Percentiles rank a stretch among this genome's conserved stretches.
phyloP scores from a whole-genome alignment of 306 rosid species.

The Cucumis melo region DNA sequence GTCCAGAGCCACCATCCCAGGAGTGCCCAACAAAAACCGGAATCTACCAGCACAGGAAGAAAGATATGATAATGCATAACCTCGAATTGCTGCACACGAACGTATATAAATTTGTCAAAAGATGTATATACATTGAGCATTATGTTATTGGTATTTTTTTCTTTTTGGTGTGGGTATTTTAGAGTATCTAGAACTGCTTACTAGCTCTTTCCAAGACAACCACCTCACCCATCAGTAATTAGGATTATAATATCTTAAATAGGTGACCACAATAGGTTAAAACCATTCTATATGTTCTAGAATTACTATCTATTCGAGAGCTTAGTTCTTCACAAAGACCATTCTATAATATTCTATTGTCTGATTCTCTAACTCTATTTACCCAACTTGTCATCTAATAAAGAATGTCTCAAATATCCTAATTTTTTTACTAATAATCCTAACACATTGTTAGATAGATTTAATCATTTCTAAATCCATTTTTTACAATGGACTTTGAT shows the following conservation, averaged over 20 bases:
- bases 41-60: slow-evolving; percentile 91
- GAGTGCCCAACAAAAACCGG: slow-evolving; percentile 81
- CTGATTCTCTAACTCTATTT: not conserved
- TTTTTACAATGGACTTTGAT: not conserved
- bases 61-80: slow-evolving; percentile 87
- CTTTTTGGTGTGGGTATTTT: not conserved
- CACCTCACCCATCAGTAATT: not conserved
- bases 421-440: not conserved
- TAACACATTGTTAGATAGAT: not conserved
- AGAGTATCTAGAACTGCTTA: not conserved
- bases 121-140: not conserved
- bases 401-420: not conserved
- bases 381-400: no score
- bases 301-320: not conserved
- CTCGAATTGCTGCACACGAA: slow-evolving; percentile 84
- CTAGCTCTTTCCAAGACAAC: not conserved
- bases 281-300: not conserved
- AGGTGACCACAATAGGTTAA: not conserved
- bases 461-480: not conserved
- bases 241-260: not conserved
- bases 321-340: not conserved
- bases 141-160: not conserved
- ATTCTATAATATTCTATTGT: not conserved
- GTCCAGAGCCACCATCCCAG: slow-evolving; percentile 99
- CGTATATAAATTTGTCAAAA: not conserved